These are phyloP conservation scores for Pseudonectria foliicola DNA, from an alignment of 2,329 filamentous ascomycete genomes.

Conservation along the genomic window DNA sequence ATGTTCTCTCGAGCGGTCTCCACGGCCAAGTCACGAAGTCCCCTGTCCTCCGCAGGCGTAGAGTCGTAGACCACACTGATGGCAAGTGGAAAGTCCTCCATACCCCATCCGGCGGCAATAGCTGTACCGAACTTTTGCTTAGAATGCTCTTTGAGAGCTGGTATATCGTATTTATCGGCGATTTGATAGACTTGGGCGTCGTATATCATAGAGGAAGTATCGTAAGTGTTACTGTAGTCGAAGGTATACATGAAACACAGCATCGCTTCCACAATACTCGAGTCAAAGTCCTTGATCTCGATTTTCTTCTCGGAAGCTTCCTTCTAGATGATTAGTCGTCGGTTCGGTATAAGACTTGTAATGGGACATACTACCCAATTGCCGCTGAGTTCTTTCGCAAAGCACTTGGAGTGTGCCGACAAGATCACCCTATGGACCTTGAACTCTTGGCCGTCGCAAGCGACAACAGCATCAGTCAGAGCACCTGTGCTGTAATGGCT, in stretches of 20 bases:
- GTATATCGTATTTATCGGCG: conserved; percentile 11
- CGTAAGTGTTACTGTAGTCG: conserved; percentile 7
- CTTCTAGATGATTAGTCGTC: too few species aligned
- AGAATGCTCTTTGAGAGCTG: conserved; percentile 4
- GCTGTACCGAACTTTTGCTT: conserved; percentile 3
- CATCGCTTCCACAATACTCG: conserved; percentile 9
- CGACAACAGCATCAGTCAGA: too few species aligned
- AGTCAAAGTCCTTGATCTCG: conserved; percentile 9
- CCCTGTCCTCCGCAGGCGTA: conserved; percentile 4
- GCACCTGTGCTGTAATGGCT: too few species aligned
- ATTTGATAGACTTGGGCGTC: conserved; percentile 11
- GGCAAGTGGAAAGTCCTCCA: conserved; percentile 9
- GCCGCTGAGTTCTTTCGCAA: conserved; percentile 4
- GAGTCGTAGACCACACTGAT: conserved; percentile 4
- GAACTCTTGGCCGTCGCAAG: conserved; percentile 4
- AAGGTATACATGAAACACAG: conserved; percentile 12
- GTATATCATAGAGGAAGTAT: conserved; percentile 6
- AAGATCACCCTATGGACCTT: conserved; percentile 9
- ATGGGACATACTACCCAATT: too few species aligned
- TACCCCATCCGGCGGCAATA: conserved; percentile 6
- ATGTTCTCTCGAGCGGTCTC: conserved; percentile 3
- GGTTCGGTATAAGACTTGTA: too few species aligned
- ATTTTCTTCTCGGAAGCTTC: conserved; percentile 8
- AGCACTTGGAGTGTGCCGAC: conserved; percentile 7
- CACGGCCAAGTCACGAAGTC: conserved; percentile 8